These are phyloP conservation scores for Pugionium dolabratum DNA, from an alignment of 345 rosid species.

Conservation along the genomic window DNA sequence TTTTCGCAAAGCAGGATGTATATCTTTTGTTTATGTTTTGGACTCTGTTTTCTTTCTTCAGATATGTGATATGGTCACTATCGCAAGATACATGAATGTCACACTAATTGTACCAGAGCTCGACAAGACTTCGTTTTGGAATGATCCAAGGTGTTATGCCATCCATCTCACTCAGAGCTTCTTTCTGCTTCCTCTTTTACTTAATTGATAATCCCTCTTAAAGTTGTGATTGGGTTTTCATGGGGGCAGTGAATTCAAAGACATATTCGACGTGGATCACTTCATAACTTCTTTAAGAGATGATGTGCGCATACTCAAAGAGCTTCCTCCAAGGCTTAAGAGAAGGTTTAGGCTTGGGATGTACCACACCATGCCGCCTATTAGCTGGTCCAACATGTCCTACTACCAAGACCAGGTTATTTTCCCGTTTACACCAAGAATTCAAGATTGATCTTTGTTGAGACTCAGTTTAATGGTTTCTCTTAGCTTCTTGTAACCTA, in stretches of 20 bases:
- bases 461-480: constrained; percentile 1
- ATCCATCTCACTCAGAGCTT: constrained; percentile 3
- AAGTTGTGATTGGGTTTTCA: constrained; percentile 18
- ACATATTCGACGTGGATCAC: constrained; percentile 85
- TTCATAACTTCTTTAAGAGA: constrained; percentile 77
- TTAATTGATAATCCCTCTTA: constrained; percentile 7
- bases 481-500: constrained; percentile 14
- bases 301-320: constrained; percentile 80
- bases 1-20: not conserved
- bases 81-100: constrained; percentile 79
- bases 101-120: constrained; percentile 89
- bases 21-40: constrained; percentile 2
- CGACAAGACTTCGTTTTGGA: constrained; percentile 87
- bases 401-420: constrained; percentile 69
- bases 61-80: constrained; percentile 93
- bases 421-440: constrained; percentile 12
- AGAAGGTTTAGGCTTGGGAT: constrained; percentile 57
- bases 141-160: constrained; percentile 68
- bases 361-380: constrained; percentile 72
- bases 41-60: constrained; percentile 34
- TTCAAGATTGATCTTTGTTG: not conserved
- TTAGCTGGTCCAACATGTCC: constrained; percentile 89
- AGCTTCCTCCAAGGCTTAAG: constrained; percentile 79
- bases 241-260: constrained; percentile 70
- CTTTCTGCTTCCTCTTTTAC: constrained; percentile 1